Percentiles rank a stretch among this genome's conserved stretches.
These are phyloP conservation scores for Agaricus sinodeliciosus DNA, from an alignment of 768 basidiomycete genomes.

Conservation along the genomic window DNA sequence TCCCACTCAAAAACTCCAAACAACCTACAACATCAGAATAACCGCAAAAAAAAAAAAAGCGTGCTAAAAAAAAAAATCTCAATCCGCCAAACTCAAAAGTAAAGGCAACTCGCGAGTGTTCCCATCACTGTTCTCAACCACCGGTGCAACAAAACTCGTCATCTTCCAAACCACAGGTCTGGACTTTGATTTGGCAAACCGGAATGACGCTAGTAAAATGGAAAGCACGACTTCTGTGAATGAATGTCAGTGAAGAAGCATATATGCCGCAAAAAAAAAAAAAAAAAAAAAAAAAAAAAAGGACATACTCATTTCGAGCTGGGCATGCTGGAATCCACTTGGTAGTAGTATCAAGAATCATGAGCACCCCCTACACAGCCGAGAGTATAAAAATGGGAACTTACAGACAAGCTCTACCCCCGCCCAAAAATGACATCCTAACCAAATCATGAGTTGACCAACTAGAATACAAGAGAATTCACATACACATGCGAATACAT, in stretches of 20 bases:
- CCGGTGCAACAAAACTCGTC: constrained; percentile 16
- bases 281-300: not conserved
- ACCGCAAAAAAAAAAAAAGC: no score
- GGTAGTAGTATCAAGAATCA: not conserved
- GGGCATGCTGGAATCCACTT: constrained; percentile 10
- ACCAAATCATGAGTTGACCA: not conserved
- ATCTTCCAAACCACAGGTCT: constrained; percentile 20
- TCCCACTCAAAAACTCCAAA: no score
- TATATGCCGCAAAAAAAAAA: no score
- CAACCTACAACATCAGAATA: no score
- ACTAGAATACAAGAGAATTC: no score
- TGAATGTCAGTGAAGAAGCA: no score
- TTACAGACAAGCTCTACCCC: constrained; percentile 2
- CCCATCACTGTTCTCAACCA: constrained; percentile 7
- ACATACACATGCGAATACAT: constrained; percentile 12
- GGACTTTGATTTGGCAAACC: constrained; percentile 14
- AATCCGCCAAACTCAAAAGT: constrained; percentile 8
- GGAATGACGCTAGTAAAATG: constrained; percentile 18
- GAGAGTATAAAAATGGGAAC: not conserved
- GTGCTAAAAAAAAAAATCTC: no score
- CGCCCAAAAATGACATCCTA: constrained; percentile 4
- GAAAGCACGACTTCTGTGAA: constrained; percentile 20
- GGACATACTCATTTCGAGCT: constrained; percentile 9
- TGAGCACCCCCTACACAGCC: no score
- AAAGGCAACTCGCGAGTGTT: constrained; percentile 15